Evolutionary conservation across 1,284 basidiomycete genomes (phyloP).

Genomic region (Mycosarcoma mackinlayi): DNA sequence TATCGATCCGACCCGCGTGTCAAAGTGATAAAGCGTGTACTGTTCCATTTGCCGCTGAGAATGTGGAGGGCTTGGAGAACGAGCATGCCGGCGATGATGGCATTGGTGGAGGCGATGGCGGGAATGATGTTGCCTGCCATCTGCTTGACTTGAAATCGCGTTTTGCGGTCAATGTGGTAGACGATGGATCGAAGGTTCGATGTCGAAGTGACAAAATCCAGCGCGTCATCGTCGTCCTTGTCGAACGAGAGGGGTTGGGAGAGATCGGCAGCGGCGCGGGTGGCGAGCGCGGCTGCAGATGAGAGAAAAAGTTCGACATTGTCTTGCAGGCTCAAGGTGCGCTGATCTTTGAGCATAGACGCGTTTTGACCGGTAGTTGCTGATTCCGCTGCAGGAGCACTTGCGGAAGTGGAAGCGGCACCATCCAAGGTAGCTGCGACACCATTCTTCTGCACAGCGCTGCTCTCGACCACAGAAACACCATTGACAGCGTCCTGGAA

Average conservation of each 20-base stretch:
- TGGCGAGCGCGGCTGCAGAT: constrained; percentile 82
- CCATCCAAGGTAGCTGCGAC: background rate
- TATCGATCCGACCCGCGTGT: constrained; percentile 36
- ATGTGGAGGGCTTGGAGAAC: constrained; percentile 90
- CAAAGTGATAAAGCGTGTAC: constrained; percentile 48
- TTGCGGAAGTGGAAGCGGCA: background rate
- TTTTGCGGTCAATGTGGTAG: constrained; percentile 87
- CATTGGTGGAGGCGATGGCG: constrained; percentile 98
- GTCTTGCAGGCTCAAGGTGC: constrained; percentile 52
- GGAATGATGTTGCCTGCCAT: constrained; percentile 98
- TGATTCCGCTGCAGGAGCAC: background rate
- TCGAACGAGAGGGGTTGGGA: constrained; percentile 82
- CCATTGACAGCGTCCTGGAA: constrained; percentile 75
- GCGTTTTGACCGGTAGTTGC: constrained; percentile 3
- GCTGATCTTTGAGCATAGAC: constrained; percentile 55
- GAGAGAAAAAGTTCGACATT: constrained; percentile 59
- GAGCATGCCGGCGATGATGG: constrained; percentile 92
- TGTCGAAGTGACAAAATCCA: constrained; percentile 94
- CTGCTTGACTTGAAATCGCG: constrained; percentile 98
- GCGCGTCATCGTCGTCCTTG: constrained; percentile 96
- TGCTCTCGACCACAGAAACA: background rate
- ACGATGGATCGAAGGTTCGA: constrained; percentile 90
- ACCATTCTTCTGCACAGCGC: background rate
- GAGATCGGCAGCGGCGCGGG: constrained; percentile 78
- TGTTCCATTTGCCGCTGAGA: constrained; percentile 69